Percentiles rank a stretch among this genome's conserved stretches.
Conservation (phyloP, 2,329 filamentous ascomycete species). For the Trichothecium roseum region DNA sequence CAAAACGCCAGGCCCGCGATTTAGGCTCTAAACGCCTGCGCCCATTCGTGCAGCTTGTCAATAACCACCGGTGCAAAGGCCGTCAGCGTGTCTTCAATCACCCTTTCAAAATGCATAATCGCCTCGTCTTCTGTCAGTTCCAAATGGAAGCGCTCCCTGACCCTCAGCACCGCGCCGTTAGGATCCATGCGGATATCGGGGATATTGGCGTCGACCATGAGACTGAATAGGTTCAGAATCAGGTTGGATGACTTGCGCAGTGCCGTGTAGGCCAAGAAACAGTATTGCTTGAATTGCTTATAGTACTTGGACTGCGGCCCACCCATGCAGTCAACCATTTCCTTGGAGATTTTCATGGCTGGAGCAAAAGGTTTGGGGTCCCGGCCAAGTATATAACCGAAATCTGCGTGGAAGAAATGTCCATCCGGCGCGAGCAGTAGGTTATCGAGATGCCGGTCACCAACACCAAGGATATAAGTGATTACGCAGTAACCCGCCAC, state of each 20-base stretch:
- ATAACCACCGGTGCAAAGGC: slow-evolving; percentile 90
- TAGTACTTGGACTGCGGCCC: slow-evolving; percentile 74
- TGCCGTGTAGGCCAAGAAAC: slow-evolving; percentile 87
- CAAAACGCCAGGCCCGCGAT: not conserved
- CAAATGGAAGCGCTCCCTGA: slow-evolving; percentile 87
- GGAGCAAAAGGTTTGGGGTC: slow-evolving; percentile 97
- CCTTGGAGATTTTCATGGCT: slow-evolving; percentile 90
- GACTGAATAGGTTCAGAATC: slow-evolving; percentile 86
- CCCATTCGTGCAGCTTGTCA: slow-evolving; percentile 86
- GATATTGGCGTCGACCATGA: slow-evolving; percentile 97
- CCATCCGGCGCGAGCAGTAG: slow-evolving; percentile 80
- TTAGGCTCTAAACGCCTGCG: slow-evolving; percentile 79
- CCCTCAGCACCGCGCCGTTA: slow-evolving; percentile 89
- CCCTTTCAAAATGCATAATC: slow-evolving; percentile 72
- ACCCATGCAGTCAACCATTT: slow-evolving; percentile 99
- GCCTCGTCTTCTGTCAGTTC: slow-evolving; percentile 90
- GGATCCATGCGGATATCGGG: slow-evolving; percentile 88
- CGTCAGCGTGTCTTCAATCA: slow-evolving; percentile 85
- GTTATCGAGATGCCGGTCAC: slow-evolving; percentile 92
- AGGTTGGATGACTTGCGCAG: slow-evolving; percentile 82
- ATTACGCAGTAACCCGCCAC: slow-evolving; percentile 98
- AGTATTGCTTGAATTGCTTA: slow-evolving; percentile 85
- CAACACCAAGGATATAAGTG: slow-evolving; percentile 93
- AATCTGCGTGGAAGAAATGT: slow-evolving; percentile 97
- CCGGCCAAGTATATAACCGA: slow-evolving; percentile 93